A percentile compares a stretch with the other conserved stretches of the same genome.
These are phyloP conservation scores for Tylopilus subfusipes DNA, from an alignment of 768 basidiomycete species.

Conservation along the genomic window DNA sequence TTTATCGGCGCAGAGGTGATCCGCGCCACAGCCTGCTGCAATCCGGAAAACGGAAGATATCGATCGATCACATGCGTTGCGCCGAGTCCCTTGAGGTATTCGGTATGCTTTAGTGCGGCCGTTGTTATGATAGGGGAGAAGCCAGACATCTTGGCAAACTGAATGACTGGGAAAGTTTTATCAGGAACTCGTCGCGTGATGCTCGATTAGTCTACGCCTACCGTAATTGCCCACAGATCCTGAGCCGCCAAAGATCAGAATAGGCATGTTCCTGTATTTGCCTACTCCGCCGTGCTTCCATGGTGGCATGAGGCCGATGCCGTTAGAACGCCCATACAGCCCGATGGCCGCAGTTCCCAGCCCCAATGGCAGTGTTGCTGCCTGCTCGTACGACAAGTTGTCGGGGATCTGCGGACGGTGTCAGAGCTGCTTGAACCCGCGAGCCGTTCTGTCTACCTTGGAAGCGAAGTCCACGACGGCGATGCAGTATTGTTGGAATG, in stretches of 20 bases:
- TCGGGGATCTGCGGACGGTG: conserved; percentile 40
- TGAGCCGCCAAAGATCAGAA: conserved; percentile 47
- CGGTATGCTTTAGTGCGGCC: conserved; percentile 35
- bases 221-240: conserved; percentile 51
- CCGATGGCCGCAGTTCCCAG: conserved; percentile 50
- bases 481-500: conserved; percentile 46
- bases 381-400: conserved; percentile 46
- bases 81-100: conserved; percentile 32
- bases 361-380: conserved; percentile 45
- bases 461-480: conserved; percentile 38
- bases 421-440: conserved; percentile 6
- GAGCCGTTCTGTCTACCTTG: conserved; percentile 31
- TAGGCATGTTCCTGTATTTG: conserved; percentile 42
- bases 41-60: conserved; percentile 22
- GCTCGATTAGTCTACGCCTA: conserved; percentile 23
- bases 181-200: conserved; percentile 15
- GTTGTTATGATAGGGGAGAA: conserved; percentile 36
- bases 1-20: conserved; percentile 36
- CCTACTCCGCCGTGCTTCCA: conserved; percentile 35
- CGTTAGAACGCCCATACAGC: conserved; percentile 41
- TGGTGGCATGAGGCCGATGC: conserved; percentile 40
- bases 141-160: conserved; percentile 39
- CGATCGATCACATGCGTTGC: conserved; percentile 37
- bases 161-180: conserved; percentile 30
- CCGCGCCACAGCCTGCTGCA: conserved; percentile 35